phyloP scores from a whole-genome alignment of 2,329 filamentous ascomycete genomes.

The Rutstroemia sp. region DNA sequence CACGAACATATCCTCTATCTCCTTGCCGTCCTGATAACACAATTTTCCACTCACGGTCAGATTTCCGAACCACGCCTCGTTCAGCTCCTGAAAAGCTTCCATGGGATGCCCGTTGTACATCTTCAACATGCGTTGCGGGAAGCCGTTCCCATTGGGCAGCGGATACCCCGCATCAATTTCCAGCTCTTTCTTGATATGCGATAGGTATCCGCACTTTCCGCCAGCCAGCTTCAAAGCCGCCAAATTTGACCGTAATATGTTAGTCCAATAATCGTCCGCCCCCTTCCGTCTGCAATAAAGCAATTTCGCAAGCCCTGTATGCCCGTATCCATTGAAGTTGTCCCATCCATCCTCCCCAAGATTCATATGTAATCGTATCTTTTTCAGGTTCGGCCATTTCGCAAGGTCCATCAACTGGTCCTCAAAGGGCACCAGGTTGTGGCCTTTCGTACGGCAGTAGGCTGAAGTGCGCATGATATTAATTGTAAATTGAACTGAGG shows the following conservation, averaged over 20 bases:
- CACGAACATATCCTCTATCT: constrained; percentile 5
- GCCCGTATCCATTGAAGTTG: constrained; percentile 5
- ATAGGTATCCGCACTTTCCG: constrained; percentile 1
- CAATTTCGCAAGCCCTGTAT: constrained; percentile 6
- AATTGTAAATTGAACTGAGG: constrained; percentile 5
- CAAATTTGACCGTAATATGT: constrained; percentile 3
- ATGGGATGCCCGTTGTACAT: background rate
- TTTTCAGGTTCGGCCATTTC: constrained; percentile 7
- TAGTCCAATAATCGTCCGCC: constrained; percentile 4
- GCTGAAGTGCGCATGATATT: constrained; percentile 3
- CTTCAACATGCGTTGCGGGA: constrained; percentile 7
- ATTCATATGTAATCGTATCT: constrained; percentile 5
- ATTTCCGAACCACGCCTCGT: constrained; percentile 4
- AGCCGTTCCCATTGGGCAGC: constrained; percentile 6
- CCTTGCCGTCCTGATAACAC: constrained; percentile 1
- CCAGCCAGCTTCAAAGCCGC: background rate
- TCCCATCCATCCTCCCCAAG: constrained; percentile 6
- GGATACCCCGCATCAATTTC: constrained; percentile 5
- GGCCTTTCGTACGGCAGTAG: background rate
- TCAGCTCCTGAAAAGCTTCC: constrained; percentile 3
- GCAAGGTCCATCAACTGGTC: constrained; percentile 6
- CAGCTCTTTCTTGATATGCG: constrained; percentile 5
- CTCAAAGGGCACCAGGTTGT: constrained; percentile 6
- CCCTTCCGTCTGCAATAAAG: constrained; percentile 4
- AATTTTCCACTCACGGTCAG: background rate